These are phyloP conservation scores for Solanum corneliomulleri DNA, from an alignment of 257 asterid genomes.

Conservation along the genomic window DNA sequence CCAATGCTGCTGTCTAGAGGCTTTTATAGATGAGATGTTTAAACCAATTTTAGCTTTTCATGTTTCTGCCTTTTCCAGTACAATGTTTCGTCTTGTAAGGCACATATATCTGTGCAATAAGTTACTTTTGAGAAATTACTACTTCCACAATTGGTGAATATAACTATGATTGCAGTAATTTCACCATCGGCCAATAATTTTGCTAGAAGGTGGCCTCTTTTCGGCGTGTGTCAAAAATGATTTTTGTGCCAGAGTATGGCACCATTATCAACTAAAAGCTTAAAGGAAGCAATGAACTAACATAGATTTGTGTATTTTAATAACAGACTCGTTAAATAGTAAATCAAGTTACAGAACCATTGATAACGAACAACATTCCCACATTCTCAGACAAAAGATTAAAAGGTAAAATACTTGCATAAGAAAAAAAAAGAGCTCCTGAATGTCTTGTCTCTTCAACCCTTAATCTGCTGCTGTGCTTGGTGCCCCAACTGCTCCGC, in stretches of 20 bases:
- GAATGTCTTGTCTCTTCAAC: background rate
- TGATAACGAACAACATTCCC: background rate
- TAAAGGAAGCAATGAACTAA: background rate
- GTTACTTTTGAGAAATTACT: background rate
- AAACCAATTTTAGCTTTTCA: background rate
- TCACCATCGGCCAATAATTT: background rate
- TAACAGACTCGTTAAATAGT: background rate
- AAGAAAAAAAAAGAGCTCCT: background rate
- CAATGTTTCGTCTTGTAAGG: background rate
- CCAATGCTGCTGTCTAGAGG: background rate
- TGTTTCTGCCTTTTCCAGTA: background rate
- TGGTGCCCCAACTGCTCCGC: conserved; percentile 46
- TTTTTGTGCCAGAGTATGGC: background rate
- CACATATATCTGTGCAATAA: background rate
- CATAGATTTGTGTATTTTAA: background rate
- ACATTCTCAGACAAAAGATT: background rate
- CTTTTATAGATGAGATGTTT: background rate
- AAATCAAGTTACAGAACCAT: background rate
- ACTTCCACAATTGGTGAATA: background rate
- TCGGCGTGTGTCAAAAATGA: background rate
- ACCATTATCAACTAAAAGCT: background rate
- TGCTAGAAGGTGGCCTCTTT: background rate
- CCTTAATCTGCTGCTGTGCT: conserved; percentile 24
- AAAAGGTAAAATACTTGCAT: background rate
- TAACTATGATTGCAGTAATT: background rate